Evolutionary conservation across 257 asterid species (phyloP).

Genomic region (Paulownia fortunei): DNA sequence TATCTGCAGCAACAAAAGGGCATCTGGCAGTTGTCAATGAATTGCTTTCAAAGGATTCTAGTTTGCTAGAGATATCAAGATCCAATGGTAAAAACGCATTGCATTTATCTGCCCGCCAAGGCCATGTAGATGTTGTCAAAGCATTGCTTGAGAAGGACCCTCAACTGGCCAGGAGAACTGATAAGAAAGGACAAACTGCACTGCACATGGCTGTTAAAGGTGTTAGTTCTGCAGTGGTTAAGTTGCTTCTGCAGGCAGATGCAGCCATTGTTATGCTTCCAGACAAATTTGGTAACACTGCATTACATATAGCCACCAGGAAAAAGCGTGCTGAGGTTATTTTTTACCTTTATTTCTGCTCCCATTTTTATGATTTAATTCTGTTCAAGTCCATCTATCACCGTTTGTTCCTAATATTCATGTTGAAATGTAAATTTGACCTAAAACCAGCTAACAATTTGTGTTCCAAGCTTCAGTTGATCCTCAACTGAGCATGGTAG

Average conservation of each 20-base stretch:
- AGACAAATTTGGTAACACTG: no score
- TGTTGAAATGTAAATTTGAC: not conserved
- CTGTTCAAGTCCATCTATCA: not conserved
- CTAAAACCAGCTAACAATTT: no score
- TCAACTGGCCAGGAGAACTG: conserved; percentile 73
- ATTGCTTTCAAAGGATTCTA: no score
- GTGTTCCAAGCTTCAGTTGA: not conserved
- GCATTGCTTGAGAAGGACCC: no score
- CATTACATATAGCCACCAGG: conserved; percentile 73
- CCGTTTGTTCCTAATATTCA: not conserved
- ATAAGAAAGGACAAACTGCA: conserved; percentile 80
- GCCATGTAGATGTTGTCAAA: conserved; percentile 61
- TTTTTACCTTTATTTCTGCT: conserved; percentile 10
- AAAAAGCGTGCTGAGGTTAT: conserved; percentile 76
- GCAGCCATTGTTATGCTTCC: conserved; percentile 75
- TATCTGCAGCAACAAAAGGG: no score
- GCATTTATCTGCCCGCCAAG: conserved; percentile 78
- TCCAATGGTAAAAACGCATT: conserved; percentile 71
- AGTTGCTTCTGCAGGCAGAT: conserved; percentile 63
- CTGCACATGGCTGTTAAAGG: conserved; percentile 85
- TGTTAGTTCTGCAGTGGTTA: conserved; percentile 55
- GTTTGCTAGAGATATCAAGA: no score
- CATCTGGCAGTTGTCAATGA: no score
- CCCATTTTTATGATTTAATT: not conserved
- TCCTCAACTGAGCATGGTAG: not conserved